phyloP scores from a whole-genome alignment of 768 basidiomycete species.

The Postia placenta region DNA sequence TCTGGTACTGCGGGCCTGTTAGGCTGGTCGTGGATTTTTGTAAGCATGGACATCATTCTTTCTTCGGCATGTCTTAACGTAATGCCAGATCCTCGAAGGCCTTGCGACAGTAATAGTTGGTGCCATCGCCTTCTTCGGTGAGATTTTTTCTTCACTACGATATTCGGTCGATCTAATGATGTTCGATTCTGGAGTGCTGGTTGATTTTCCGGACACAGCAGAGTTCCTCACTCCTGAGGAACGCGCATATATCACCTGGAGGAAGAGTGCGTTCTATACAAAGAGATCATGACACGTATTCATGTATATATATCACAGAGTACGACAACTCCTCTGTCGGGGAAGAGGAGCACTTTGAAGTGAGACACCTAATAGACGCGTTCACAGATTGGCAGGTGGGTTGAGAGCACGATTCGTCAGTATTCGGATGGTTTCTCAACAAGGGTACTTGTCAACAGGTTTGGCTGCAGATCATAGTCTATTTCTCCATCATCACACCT shows the following conservation, averaged over 20 bases:
- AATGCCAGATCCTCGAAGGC: slow-evolving; percentile 54
- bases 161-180: background rate
- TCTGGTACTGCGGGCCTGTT: slow-evolving; percentile 20
- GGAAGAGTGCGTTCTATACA: slow-evolving; percentile 44
- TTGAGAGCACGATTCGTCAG: slow-evolving; percentile 9
- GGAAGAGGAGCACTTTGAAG: slow-evolving; percentile 56
- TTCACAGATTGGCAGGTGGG: slow-evolving; percentile 61
- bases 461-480: slow-evolving; percentile 46
- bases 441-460: slow-evolving; percentile 2
- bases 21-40: slow-evolving; percentile 31
- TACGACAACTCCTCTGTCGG: slow-evolving; percentile 51
- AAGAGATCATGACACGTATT: background rate
- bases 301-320: slow-evolving; percentile 35
- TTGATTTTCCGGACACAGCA: slow-evolving; percentile 57
- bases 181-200: slow-evolving; percentile 35
- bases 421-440: background rate
- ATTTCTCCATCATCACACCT: slow-evolving; percentile 53
- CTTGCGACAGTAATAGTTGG: slow-evolving; percentile 53
- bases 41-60: slow-evolving; percentile 1
- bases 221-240: slow-evolving; percentile 58
- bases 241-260: slow-evolving; percentile 45
- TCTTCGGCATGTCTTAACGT: background rate
- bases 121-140: slow-evolving; percentile 45
- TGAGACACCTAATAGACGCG: slow-evolving; percentile 47
- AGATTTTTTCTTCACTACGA: slow-evolving; percentile 6